Evolutionary conservation across 2,329 filamentous ascomycete genomes (phyloP), one percentile per base, ranked within the genome.

Genomic region (Didymella exigua): DNA sequence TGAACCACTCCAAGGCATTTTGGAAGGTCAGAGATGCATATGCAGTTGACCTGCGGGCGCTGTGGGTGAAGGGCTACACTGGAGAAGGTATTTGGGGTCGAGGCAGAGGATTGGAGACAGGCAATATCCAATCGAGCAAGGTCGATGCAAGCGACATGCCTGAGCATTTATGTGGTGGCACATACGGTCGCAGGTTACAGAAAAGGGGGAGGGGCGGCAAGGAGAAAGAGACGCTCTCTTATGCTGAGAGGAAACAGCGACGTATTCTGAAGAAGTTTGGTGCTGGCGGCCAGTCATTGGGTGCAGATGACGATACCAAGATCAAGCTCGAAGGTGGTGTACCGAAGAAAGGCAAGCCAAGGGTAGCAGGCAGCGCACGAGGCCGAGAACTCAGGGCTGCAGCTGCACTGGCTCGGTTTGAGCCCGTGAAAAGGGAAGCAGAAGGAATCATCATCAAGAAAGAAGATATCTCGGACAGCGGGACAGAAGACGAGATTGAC

Each of bases 11-110:
- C 1, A 82, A 84, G 50, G 86, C 84, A 2, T 96, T 96, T 68
- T 96, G 91, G 91, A 83, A 84, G 9, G 88, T 93, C 16, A 81
- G 91, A 41, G 89, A 95, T 72, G 76, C 79, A 36, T 95, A 89
- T 68, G 87, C 89, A 1, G 81, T 80, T 8, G 83, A 91, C 50
- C 86, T 96, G 84, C 84, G 86, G 59, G 79, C 63, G 1, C 77
- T 96, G 1, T 95, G 90, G 89, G 73, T 73, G 1, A 84, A 82
- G 50, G 81, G 81, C 1, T 96, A 95, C 69, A 88, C 84, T 0
- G 91, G 91, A 2, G 91, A 96, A 58, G 92, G 91, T 0, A 75
- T 96, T 42, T 96, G 91, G 91, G 90, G 91, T 7, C 78, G 85
- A 24, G 91, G 91, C 0, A 80, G 85, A 33, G 77, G 82, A 6